Evolutionary conservation across 805 yeast species (phyloP).

Genomic region (Metschnikowia proteae): DNA sequence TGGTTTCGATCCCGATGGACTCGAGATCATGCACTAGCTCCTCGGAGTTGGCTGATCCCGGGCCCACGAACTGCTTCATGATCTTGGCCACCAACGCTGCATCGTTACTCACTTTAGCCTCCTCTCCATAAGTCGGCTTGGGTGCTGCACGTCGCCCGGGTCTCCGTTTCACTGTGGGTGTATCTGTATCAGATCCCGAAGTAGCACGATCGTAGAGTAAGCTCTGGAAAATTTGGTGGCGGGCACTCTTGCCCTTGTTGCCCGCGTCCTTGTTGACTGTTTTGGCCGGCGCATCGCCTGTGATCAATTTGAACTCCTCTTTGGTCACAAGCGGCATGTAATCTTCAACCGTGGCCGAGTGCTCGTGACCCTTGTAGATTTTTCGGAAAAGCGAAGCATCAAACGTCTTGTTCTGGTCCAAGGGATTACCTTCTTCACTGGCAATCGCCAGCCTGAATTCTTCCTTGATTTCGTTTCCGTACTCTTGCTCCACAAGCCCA

Average conservation of each 20-base stretch:
- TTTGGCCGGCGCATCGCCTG: slow-evolving; percentile 36
- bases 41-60: slow-evolving; percentile 31
- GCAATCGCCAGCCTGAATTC: slow-evolving; percentile 18
- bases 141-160: slow-evolving; percentile 37
- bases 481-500: slow-evolving; percentile 29
- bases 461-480: slow-evolving; percentile 27
- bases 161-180: slow-evolving; percentile 26
- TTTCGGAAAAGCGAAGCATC: slow-evolving; percentile 13
- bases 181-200: slow-evolving; percentile 36
- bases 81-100: slow-evolving; percentile 39
- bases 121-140: slow-evolving; percentile 17
- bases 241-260: slow-evolving; percentile 21
- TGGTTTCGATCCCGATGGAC: slow-evolving; percentile 32
- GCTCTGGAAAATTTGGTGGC: slow-evolving; percentile 40
- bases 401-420: slow-evolving; percentile 5
- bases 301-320: slow-evolving; percentile 36
- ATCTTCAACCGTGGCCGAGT: slow-evolving; percentile 30
- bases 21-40: slow-evolving; percentile 36
- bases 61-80: slow-evolving; percentile 41
- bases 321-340: slow-evolving; percentile 39
- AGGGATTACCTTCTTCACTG: slow-evolving; percentile 12
- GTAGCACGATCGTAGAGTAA: slow-evolving; percentile 36
- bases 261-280: slow-evolving; percentile 19
- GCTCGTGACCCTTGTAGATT: slow-evolving; percentile 11
- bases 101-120: slow-evolving; percentile 28